These are phyloP conservation scores for Sporothrix phasma DNA, from an alignment of 2,329 filamentous ascomycete species.

Conservation along the genomic window DNA sequence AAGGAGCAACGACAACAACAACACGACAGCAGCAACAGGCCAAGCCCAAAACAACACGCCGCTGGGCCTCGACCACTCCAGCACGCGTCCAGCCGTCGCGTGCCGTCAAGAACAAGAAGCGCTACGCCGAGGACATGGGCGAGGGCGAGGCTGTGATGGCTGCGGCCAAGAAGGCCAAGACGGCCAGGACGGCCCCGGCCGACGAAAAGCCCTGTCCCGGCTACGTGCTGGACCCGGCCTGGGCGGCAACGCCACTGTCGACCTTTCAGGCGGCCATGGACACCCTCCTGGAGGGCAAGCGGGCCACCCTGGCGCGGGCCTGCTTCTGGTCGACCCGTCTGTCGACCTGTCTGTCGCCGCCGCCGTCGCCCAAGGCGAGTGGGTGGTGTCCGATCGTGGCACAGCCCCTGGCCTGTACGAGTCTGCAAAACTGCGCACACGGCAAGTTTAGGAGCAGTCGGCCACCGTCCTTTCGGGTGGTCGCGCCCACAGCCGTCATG, in stretches of 20 bases:
- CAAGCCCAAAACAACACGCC: neutral
- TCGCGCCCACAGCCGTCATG: neutral
- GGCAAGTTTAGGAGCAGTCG: neutral
- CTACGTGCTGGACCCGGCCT: neutral
- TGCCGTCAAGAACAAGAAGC: slow-evolving; percentile 13
- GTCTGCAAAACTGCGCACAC: slow-evolving; percentile 13
- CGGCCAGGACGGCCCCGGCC: neutral
- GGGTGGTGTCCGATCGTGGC: slow-evolving; percentile 14
- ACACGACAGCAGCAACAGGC: neutral
- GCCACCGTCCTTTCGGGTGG: neutral
- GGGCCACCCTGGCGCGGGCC: neutral
- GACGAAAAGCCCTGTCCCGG: neutral
- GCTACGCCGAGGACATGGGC: neutral
- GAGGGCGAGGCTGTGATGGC: neutral
- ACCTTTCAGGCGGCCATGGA: neutral
- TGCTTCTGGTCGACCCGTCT: neutral
- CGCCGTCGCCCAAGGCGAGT: neutral
- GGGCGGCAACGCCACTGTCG: neutral
- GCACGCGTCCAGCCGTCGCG: slow-evolving; percentile 14
- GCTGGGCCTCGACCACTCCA: neutral
- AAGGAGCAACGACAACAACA: neutral
- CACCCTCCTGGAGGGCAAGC: neutral
- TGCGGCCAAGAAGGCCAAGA: neutral
- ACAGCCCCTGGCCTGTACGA: slow-evolving; percentile 12
- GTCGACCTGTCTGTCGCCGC: neutral